Evolutionary conservation across 176 grass and related monocot species (phyloP).

Genomic region (Chrysopogon serrulatus): DNA sequence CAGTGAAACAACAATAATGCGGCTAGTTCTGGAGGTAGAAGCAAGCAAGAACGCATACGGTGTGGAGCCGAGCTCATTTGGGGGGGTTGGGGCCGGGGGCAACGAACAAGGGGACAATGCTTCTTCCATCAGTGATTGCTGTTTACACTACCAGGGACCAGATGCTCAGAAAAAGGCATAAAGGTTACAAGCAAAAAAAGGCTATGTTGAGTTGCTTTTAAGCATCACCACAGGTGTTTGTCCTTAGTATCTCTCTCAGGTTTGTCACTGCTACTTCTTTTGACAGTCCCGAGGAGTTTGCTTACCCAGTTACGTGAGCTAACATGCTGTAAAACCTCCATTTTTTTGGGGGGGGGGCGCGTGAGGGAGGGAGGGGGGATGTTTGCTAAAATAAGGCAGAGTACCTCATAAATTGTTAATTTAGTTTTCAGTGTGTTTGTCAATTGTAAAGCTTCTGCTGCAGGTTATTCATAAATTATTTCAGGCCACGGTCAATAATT

Average conservation of each 20-base stretch:
- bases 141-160: conserved; percentile 63
- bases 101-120: conserved; percentile 51
- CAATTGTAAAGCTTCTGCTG: background rate
- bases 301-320: background rate
- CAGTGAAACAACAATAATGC: conserved; percentile 28
- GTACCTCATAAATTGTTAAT: background rate
- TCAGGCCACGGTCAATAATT: background rate
- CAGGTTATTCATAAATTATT: background rate
- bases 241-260: conserved; percentile 15
- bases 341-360: too few relatives aligned
- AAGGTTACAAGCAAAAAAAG: conserved; percentile 29
- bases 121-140: conserved; percentile 56
- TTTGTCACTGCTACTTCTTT: conserved; percentile 6
- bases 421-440: background rate
- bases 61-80: conserved; percentile 23
- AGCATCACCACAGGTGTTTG: conserved; percentile 49
- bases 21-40: conserved; percentile 14
- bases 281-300: conserved; percentile 5
- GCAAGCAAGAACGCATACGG: conserved; percentile 21
- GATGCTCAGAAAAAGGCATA: conserved; percentile 22
- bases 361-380: too few relatives aligned
- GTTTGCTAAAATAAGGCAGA: background rate
- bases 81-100: background rate
- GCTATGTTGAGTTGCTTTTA: conserved; percentile 54
- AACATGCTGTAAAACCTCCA: background rate